Percentiles rank a stretch among this genome's conserved stretches.
These are phyloP conservation scores for Paxillus involutus DNA, from an alignment of 768 basidiomycete species.

Conservation along the genomic window DNA sequence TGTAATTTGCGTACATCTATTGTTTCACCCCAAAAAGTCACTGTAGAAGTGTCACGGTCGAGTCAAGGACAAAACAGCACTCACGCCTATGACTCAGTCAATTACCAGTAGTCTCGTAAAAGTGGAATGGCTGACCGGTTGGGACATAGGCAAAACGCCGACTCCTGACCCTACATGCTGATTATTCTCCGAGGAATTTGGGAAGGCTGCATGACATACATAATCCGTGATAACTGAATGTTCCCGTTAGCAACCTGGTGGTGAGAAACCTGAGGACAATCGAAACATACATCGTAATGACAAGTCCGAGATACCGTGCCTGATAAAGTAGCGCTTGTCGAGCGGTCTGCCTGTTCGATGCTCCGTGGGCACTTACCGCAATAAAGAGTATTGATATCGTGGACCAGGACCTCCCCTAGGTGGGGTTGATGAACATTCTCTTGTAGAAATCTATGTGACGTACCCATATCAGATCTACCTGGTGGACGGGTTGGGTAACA, in stretches of 20 bases:
- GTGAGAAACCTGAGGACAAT: neutral
- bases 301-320: conserved; percentile 10
- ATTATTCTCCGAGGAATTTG: neutral
- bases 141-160: neutral
- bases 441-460: neutral
- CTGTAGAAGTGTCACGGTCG: too few relatives aligned
- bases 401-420: conserved; percentile 13
- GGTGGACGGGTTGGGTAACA: neutral
- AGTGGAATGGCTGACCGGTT: too few relatives aligned
- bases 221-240: neutral
- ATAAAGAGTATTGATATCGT: conserved; percentile 8
- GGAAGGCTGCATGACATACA: neutral
- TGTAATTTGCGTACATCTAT: conserved; percentile 1
- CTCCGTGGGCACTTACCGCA: conserved; percentile 1
- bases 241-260: neutral
- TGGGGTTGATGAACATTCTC: neutral
- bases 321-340: neutral
- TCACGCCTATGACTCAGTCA: conserved; percentile 1
- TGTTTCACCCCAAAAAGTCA: neutral
- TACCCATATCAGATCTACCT: conserved; percentile 21
- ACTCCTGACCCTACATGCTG: neutral
- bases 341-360: neutral
- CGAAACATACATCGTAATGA: conserved; percentile 1
- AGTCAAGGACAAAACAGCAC: neutral
- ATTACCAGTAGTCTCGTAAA: neutral